These are phyloP conservation scores for Alternaria sp. DNA, from an alignment of 2,329 filamentous ascomycete species.

Conservation along the genomic window DNA sequence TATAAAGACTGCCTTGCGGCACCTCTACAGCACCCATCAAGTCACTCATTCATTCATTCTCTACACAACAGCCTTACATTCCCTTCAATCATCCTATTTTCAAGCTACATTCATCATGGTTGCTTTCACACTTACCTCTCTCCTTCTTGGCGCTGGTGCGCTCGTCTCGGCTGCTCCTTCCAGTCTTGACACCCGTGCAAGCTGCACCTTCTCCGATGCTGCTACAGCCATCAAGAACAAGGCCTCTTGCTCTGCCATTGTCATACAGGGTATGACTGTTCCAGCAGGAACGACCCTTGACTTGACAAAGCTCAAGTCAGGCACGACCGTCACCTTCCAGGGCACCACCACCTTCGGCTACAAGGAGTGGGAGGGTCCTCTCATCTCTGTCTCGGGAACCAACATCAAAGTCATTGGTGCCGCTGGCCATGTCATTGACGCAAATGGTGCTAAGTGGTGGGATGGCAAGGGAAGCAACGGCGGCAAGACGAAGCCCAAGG, in stretches of 20 bases:
- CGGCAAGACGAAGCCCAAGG: constrained; percentile 54
- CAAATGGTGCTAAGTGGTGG: constrained; percentile 61
- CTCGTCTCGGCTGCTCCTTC: constrained; percentile 40
- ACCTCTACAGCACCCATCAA: background rate
- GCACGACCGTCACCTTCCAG: constrained; percentile 65
- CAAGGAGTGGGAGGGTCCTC: constrained; percentile 68
- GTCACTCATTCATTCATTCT: constrained; percentile 4
- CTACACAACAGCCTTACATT: constrained; percentile 12
- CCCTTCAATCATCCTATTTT: constrained; percentile 13
- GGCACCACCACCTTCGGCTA: constrained; percentile 73
- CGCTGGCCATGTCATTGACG: constrained; percentile 62
- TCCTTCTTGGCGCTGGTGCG: constrained; percentile 36
- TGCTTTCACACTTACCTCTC: constrained; percentile 26
- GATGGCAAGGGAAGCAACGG: constrained; percentile 55
- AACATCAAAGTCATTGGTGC: constrained; percentile 66
- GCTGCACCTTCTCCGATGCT: constrained; percentile 64
- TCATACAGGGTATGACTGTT: constrained; percentile 61
- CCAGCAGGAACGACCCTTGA: constrained; percentile 66
- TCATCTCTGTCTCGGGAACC: constrained; percentile 65
- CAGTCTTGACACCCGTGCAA: constrained; percentile 38
- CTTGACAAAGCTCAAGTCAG: constrained; percentile 59
- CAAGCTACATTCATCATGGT: constrained; percentile 23
- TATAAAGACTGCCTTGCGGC: constrained; percentile 21
- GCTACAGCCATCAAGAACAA: constrained; percentile 57
- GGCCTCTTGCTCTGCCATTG: constrained; percentile 60